Evolutionary conservation across 805 yeast species (phyloP), one percentile per base, ranked within the genome.

Genomic region (Saccharomycopsis lassenensis): DNA sequence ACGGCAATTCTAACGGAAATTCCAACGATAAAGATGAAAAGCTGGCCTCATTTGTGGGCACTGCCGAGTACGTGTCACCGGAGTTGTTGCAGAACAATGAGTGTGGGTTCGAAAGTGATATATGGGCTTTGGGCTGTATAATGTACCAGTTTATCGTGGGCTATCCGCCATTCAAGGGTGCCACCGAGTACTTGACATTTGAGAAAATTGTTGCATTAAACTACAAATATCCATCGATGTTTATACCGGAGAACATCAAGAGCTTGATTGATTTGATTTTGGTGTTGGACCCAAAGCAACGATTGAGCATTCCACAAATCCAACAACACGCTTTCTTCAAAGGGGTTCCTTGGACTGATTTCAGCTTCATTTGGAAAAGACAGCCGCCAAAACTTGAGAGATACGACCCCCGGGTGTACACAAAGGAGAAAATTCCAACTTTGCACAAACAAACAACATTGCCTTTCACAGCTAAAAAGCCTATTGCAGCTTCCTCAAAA

Each of bases 61-160:
- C 98, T 1, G 97, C 97, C 0, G 96, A 87, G 52, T 87, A 87
- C 52, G 95, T 91, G 2, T 78, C 94, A 0, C 98, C 97, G 0
- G 98, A 91, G 55, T 61, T 91, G 27, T 62, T 91, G 33, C 69
- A 76, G 33, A 67, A 71, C 48, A 91, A 89, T 54, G 64, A 69
- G 24, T 84, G 94, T 52, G 91, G 94, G 14, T 81, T 74, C 51
- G 79, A 78, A 44, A 69, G 89, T 22, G 96, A 86, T 54, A 58
- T 83, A n/a, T 86, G 96, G 96, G 95, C 96, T 1, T 56, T 85
- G 38, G 96, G 95, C 1, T 86, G 96, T 56, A 81, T 86, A 24
- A 57, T 87, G 26, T 86, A 67, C 54, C 96, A 86, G 56, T 68
- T 87, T 51, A 68, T 83, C 35, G 75, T 79, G 30, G 95, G 95